A percentile compares a stretch with the other conserved stretches of the same genome.
phyloP scores from a whole-genome alignment of 306 rosid genomes.

The Cicer cuneatum region DNA sequence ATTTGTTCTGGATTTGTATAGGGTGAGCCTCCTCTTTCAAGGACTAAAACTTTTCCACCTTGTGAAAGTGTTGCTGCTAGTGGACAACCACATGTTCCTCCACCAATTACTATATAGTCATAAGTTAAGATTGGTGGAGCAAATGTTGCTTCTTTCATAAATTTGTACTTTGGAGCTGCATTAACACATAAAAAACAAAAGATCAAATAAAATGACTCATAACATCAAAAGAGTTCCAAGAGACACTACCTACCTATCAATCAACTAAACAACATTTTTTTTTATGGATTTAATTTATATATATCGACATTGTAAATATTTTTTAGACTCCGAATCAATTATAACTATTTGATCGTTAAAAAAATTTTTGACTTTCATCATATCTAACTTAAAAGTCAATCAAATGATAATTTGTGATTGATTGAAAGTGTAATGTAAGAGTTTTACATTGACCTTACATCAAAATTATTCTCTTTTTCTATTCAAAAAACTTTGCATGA shows the following conservation, averaged over 20 bases:
- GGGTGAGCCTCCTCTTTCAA: slow-evolving; percentile 84
- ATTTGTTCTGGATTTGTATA: slow-evolving; percentile 56
- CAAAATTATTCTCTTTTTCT: background rate
- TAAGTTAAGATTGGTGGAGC: slow-evolving; percentile 54
- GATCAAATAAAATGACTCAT: slow-evolving; percentile 6
- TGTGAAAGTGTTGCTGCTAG: slow-evolving; percentile 79
- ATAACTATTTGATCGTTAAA: too few species aligned
- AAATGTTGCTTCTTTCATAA: slow-evolving; percentile 61
- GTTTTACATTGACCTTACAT: too few species aligned
- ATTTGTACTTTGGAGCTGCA: slow-evolving; percentile 55
- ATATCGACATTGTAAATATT: too few species aligned
- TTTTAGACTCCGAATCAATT: too few species aligned
- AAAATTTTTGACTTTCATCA: too few species aligned
- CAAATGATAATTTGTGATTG: too few species aligned
- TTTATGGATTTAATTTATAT: too few species aligned
- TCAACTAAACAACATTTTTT: background rate
- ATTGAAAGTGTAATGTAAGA: too few species aligned
- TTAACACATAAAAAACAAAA: background rate
- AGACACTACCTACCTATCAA: slow-evolving; percentile 2
- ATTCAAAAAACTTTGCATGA: slow-evolving; percentile 9
- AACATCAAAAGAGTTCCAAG: background rate
- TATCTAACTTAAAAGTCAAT: too few species aligned
- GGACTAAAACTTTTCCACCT: slow-evolving; percentile 60
- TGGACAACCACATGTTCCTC: slow-evolving; percentile 90
- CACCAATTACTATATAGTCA: slow-evolving; percentile 78